Evolutionary conservation across 2,329 filamentous ascomycete species (phyloP), one percentile per base, ranked within the genome.

Genomic region (Ceratocystiopsis brevicomis): DNA sequence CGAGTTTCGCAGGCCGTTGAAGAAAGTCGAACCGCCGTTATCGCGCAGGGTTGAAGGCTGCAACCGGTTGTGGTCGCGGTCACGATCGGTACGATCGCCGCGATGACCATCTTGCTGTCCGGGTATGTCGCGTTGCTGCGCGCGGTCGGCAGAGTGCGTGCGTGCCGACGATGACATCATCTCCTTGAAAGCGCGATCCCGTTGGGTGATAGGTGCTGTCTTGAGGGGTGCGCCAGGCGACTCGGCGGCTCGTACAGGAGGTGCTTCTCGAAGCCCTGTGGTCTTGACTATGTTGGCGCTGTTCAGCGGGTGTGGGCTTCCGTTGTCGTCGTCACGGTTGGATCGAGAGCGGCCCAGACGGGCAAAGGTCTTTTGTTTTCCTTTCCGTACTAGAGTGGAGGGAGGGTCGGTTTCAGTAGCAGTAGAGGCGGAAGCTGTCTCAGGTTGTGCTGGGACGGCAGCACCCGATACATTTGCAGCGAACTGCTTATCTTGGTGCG

Each of bases 131-230:
- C 68, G 61, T 18, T 58, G 53, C 15, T 59, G 55, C 16, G 64
- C 58, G 51, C 82, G 74, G 56, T 92, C 84, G 48, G 76, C 75
- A 4, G 82, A 86, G 51, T 79, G 76, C 51, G 81, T 84, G 48
- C 82, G 71, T 44, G 68, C 59, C 19, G 68, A 67, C 30, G 79
- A 73, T 48, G 63, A 66, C 65, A 82, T 78, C 62, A 79, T 78
- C 38, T 79, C 72, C 51, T 73, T 71, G 52, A 78, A 76, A 3
- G 76, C 69, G 51, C 77, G 72, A 45, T 86, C 82, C 52, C 74
- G 71, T 35, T 60, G 69, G 32, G 61, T 70, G 33, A 76, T 58
- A 1, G 79, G 75, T 11, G 81, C 73, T 1, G 78, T 77, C 55
- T 69, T 78, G 42, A 76, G 62, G 15, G 67, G 62, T 25, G 62